A percentile compares a stretch with the other conserved stretches of the same genome.
phyloP scores from a whole-genome alignment of 768 basidiomycete genomes.

The Pisolithus marmoratus region DNA sequence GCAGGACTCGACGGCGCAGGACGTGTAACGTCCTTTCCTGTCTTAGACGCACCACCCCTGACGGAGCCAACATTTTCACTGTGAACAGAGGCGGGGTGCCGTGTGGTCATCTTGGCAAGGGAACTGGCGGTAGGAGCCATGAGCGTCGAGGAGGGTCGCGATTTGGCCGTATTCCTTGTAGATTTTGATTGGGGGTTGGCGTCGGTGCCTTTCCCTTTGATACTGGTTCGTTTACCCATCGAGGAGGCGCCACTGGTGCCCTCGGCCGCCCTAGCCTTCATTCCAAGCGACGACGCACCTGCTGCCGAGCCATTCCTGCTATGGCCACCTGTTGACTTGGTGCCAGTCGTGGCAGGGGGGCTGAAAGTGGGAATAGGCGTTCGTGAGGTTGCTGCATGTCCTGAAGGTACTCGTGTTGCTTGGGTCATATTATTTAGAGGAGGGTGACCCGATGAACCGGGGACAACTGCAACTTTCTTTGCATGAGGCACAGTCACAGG shows the following conservation, averaged over 20 bases:
- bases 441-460: conserved; percentile 19
- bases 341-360: conserved; percentile 9
- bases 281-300: conserved; percentile 36
- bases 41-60: conserved; percentile 10
- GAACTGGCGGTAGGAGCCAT: conserved; percentile 77
- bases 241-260: conserved; percentile 21
- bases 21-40: conserved; percentile 7
- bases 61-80: conserved; percentile 10
- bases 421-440: conserved; percentile 8
- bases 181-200: conserved; percentile 6
- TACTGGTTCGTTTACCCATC: conserved; percentile 23
- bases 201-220: conserved; percentile 1
- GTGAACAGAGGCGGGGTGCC: conserved; percentile 9
- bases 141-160: conserved; percentile 42
- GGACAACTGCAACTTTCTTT: conserved; percentile 17
- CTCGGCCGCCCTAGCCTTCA: conserved; percentile 24
- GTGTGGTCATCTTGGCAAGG: conserved; percentile 46
- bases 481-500: background rate
- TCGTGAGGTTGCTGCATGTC: conserved; percentile 11
- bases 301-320: conserved; percentile 12
- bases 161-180: conserved; percentile 10
- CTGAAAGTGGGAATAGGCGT: conserved; percentile 16
- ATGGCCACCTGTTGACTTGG: conserved; percentile 8
- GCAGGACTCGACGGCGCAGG: conserved; percentile 11
- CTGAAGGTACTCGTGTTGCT: conserved; percentile 14